Conservation (phyloP, 2,329 filamentous ascomycete species). For the Colletotrichum limetticola region DNA sequence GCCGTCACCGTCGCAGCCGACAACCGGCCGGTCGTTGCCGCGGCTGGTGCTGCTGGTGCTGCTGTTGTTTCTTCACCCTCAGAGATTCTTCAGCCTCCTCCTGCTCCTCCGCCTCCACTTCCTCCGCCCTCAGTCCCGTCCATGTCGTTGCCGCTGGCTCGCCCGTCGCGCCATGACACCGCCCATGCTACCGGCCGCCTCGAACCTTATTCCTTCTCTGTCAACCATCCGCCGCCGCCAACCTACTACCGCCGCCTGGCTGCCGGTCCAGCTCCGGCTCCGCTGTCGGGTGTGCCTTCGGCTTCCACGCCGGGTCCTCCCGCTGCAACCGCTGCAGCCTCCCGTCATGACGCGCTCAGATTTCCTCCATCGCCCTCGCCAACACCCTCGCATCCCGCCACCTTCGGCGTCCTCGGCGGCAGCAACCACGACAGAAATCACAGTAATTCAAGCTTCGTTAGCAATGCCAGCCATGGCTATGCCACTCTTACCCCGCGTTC, state of each 20-base stretch:
- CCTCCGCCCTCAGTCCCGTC: neutral
- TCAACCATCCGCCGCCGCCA: neutral
- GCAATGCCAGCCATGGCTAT: neutral
- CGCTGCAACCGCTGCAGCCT: neutral
- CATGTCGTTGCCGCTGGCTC: slow-evolving; percentile 14
- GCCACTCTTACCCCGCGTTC: slow-evolving; percentile 7
- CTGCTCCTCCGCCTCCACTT: neutral
- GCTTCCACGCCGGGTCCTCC: neutral
- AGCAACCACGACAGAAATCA: slow-evolving; percentile 5
- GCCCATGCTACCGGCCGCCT: slow-evolving; percentile 1
- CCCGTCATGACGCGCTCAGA: slow-evolving; percentile 20
- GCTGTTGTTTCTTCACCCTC: neutral
- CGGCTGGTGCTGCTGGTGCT: neutral
- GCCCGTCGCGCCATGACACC: slow-evolving; percentile 17
- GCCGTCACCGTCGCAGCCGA: slow-evolving; percentile 9
- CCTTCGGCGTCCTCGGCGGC: neutral
- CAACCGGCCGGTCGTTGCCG: neutral
- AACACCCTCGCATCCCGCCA: slow-evolving; percentile 27
- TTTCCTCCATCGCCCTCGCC: slow-evolving; percentile 31
- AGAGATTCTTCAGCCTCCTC: neutral
- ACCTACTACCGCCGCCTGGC: slow-evolving; percentile 20
- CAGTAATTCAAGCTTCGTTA: slow-evolving; percentile 16
- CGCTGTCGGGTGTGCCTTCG: neutral
- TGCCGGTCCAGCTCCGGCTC: slow-evolving; percentile 7
- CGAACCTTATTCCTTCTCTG: slow-evolving; percentile 7